A percentile compares a stretch with the other conserved stretches of the same genome.
Evolutionary conservation across 225 moss, liverwort and hornwort species (phyloP).

Genomic region (Asterella californica): DNA sequence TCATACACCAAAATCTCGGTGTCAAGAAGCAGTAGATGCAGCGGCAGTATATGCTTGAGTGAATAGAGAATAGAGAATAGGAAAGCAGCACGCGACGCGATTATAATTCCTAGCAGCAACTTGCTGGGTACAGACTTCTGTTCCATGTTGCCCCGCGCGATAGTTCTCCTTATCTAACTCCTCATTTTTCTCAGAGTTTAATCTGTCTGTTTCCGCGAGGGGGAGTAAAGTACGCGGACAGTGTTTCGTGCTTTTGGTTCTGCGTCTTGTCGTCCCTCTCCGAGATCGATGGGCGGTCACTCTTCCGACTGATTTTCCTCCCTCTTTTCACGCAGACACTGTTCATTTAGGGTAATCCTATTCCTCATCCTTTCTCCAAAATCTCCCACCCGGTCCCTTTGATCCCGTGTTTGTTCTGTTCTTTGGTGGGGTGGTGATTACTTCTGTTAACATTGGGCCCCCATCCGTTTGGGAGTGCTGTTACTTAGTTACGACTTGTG

Average conservation of each 20-base stretch:
- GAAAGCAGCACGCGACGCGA: not conserved
- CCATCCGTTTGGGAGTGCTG: not conserved
- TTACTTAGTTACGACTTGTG: not conserved
- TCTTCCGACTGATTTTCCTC: not conserved
- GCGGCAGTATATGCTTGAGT: not conserved
- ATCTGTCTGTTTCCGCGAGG: not conserved
- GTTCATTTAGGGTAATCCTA: conserved; percentile 7
- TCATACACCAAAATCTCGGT: not conserved
- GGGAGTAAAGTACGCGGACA: not conserved
- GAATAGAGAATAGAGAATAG: not conserved
- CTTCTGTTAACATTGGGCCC: not conserved
- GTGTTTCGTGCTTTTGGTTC: not conserved
- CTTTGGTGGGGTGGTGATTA: not conserved
- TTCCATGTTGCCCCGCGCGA: not conserved
- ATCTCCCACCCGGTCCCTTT: not conserved
- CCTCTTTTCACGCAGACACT: not conserved
- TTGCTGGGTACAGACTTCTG: not conserved
- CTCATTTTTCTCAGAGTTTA: not conserved
- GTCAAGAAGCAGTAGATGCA: not conserved
- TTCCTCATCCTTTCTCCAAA: not conserved
- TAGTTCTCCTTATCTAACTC: not conserved
- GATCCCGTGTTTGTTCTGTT: not conserved
- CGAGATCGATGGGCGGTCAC: conserved; percentile 3
- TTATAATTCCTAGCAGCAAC: not conserved
- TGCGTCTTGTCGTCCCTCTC: not conserved